Conservation (phyloP, 495 filamentous ascomycete species). For the Darksidea phi region DNA sequence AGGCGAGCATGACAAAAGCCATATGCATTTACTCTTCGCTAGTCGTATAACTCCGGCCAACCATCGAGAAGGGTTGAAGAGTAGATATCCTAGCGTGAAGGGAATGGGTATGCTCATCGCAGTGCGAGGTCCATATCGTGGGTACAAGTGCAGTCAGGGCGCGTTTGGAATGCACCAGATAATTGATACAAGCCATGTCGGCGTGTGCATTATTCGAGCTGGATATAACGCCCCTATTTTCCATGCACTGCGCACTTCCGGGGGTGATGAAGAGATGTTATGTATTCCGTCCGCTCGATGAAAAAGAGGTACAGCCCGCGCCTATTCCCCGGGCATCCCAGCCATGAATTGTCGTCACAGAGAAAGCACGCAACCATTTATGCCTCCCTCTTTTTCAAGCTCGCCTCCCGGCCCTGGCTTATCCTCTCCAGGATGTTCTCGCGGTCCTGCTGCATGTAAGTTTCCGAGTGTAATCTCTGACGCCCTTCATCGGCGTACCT, state of each 20-base stretch:
- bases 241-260: constrained; percentile 19
- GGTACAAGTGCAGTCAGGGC: too few species aligned
- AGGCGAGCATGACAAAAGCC: constrained; percentile 54
- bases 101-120: not conserved
- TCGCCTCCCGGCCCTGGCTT: constrained; percentile 66
- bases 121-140: too few species aligned
- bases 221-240: constrained; percentile 27
- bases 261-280: constrained; percentile 26
- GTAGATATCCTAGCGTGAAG: constrained; percentile 69
- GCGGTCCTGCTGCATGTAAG: constrained; percentile 78
- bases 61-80: constrained; percentile 61
- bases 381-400: constrained; percentile 47
- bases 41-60: constrained; percentile 73
- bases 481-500: constrained; percentile 62
- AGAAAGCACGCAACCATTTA: constrained; percentile 50
- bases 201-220: constrained; percentile 30
- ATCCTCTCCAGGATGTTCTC: constrained; percentile 89
- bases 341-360: constrained; percentile 41
- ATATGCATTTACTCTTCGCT: constrained; percentile 60
- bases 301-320: constrained; percentile 31
- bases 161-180: too few species aligned
- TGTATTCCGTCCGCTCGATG: constrained; percentile 37
- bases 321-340: constrained; percentile 31
- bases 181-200: constrained; percentile 24
- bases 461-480: not conserved